phyloP scores from a whole-genome alignment of 2,329 filamentous ascomycete genomes.

The Colletotrichum sp. region DNA sequence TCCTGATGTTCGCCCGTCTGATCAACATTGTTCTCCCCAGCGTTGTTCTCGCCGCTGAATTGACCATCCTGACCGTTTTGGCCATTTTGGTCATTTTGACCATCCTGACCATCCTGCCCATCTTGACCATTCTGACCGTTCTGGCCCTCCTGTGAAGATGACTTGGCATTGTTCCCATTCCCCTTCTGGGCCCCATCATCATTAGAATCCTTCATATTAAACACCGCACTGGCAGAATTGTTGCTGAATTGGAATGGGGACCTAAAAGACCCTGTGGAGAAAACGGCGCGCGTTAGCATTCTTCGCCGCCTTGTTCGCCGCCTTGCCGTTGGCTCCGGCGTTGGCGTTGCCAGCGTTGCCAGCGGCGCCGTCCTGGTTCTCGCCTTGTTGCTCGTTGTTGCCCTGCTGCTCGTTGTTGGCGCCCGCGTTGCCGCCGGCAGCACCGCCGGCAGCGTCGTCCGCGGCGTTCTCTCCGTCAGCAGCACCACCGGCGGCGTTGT shows the following conservation, averaged over 20 bases:
- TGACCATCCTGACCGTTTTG: neutral
- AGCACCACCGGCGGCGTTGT: neutral
- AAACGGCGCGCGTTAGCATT: neutral
- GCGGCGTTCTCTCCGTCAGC: neutral
- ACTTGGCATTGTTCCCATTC: neutral
- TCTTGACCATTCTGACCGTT: neutral
- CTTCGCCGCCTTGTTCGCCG: neutral
- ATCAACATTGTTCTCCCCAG: neutral
- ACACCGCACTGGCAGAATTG: neutral
- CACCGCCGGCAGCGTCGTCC: neutral
- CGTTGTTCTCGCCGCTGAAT: neutral
- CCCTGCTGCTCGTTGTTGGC: neutral
- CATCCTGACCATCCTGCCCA: no score
- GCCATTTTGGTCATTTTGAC: neutral
- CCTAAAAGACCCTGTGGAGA: neutral
- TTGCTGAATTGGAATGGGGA: neutral
- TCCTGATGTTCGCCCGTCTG: neutral
- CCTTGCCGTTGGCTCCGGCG: neutral
- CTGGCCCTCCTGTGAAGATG: neutral
- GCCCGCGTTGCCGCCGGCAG: neutral
- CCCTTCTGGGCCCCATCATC: neutral
- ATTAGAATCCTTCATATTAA: neutral
- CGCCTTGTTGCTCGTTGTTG: neutral
- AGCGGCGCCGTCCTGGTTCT: neutral
- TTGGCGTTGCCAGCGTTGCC: neutral